Base-by-base conservation (phyloP, 371 early-diverging fungal genomes). In the Mucor saturninus region DNA sequence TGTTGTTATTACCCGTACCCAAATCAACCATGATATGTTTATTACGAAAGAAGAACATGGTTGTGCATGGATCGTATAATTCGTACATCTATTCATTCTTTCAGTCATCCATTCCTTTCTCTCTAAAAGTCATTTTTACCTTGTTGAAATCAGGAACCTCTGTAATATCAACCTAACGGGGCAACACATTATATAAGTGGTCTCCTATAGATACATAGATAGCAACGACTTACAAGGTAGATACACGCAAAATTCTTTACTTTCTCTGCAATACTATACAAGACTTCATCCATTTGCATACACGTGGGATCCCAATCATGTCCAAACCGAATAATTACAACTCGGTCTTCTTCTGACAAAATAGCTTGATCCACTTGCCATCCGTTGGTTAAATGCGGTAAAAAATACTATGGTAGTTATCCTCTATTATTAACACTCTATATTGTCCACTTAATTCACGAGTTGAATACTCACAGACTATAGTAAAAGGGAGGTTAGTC, bases 361-460 rank as follows among this genome's bases (percentile, higher is more conserved):
- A 98, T 98, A n/a, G 98, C 97, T 79, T 97, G 97, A 79, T 98
- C 99, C 26, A 97, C 98, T 76, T 98, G 98, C 98, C 98, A 98
- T 75, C 86, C 86, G 56, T 91, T 91, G 5, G 91, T 91, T 57
- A 91, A 83, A 83, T 93, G 93, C 15, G 91, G 91, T 56, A 93
- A 74, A 73, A 93, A 89, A 62, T 91, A 93, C 83, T 82, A 65
- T 11, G 21, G 21, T 21, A 21, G 21, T 21, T 21, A 21, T 21
- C 21, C 21, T 21, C 21, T 21, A 21, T 21, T 21, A 21, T 21
- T 21, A 21, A 21, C 21, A 21, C 21, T 21, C 21, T 21, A 21
- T 21, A 21, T 21, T 21, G 21, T 21, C 21, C 21, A 21, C 21
- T 21, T 21, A 21, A 21, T 21, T 21, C 21, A 21, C 21, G 21